A percentile compares a stretch with the other conserved stretches of the same genome.
Conservation (phyloP, 805 yeast species). For the Ogataea methylovora region DNA sequence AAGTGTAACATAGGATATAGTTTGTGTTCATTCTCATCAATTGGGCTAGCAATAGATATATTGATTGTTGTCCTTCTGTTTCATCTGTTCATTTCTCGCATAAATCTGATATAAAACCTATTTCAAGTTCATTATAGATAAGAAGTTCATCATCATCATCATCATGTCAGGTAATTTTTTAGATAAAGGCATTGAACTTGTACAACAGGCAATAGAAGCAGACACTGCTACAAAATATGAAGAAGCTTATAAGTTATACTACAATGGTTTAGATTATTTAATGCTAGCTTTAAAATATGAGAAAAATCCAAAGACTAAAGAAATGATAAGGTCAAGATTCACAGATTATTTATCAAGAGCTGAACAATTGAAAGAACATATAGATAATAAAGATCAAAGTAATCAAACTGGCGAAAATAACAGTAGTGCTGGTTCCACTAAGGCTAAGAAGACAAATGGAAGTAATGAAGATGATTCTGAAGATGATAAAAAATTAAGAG, state of each 20-base stretch:
- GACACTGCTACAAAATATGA: constrained; percentile 86
- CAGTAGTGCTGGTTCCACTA: constrained; percentile 50
- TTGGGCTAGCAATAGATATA: too few species aligned
- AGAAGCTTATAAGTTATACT: constrained; percentile 89
- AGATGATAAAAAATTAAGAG: constrained; percentile 82
- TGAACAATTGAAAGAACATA: constrained; percentile 84
- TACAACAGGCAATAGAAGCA: constrained; percentile 91
- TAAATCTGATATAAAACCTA: too few species aligned
- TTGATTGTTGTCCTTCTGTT: too few species aligned
- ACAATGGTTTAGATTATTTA: constrained; percentile 87
- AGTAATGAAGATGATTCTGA: constrained; percentile 55
- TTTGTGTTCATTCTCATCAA: too few species aligned
- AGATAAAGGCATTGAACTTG: constrained; percentile 89
- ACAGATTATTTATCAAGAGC: constrained; percentile 90
- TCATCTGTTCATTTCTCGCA: too few species aligned
- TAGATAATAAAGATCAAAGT: constrained; percentile 51
- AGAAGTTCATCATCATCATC: too few species aligned
- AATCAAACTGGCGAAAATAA: constrained; percentile 43
- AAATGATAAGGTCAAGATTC: constrained; percentile 78
- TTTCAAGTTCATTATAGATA: too few species aligned
- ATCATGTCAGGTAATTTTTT: constrained; percentile 52
- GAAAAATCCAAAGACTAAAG: constrained; percentile 84
- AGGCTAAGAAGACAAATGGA: constrained; percentile 38
- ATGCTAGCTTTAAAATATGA: constrained; percentile 95
- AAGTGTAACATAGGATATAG: too few species aligned